Base-by-base conservation (phyloP, 345 rosid genomes). In the Eucalyptus sp. region DNA sequence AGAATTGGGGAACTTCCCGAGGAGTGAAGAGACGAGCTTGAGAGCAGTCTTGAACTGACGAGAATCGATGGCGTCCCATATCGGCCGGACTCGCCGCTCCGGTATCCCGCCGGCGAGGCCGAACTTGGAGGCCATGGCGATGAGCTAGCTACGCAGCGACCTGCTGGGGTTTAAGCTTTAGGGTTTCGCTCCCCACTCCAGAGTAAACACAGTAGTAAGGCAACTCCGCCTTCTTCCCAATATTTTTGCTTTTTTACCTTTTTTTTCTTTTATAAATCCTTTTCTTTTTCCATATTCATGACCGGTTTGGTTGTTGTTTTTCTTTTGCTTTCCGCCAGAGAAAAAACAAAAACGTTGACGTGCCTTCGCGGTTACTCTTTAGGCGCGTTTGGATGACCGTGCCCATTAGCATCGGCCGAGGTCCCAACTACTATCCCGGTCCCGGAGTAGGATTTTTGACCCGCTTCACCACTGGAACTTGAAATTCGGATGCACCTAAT, bases 21-120 rank as follows among this genome's bases (percentile, higher is more conserved):
- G 99, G 56, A 97, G 95, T 16, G 99, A 13, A 89, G 96, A 52
- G 80, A 96, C 93, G 58, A 87, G 96, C 93, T 96, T 98, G 90
- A 98, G 99, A 89, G 99, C 99, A 83, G 92, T 97, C 92, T 97
- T 98, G 92, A 94, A 98, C 92, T 98, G 99, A 17, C 99, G 99
- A 52, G 99, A 96, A 91, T 98, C 99, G 87, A 98, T 94, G 48
- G 99, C 99, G 90, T 98, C 99, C 99, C 99, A 96, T 68, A 98
- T 94, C 48, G 99, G 98, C 50, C 99, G 97, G 64, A 98, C 97
- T 62, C 98, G 96, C 33, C 99, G 98, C 96, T 98, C 99, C 94
- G 99, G 99, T 54, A 98, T 95, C 84, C 99, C 99, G 46, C 98
- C 99, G 50, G 99, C 98, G 54, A 95, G 90, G 5, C 99, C 99